These are phyloP conservation scores for Bipolaris bicolor DNA, from an alignment of 2,329 filamentous ascomycete genomes.

Conservation along the genomic window DNA sequence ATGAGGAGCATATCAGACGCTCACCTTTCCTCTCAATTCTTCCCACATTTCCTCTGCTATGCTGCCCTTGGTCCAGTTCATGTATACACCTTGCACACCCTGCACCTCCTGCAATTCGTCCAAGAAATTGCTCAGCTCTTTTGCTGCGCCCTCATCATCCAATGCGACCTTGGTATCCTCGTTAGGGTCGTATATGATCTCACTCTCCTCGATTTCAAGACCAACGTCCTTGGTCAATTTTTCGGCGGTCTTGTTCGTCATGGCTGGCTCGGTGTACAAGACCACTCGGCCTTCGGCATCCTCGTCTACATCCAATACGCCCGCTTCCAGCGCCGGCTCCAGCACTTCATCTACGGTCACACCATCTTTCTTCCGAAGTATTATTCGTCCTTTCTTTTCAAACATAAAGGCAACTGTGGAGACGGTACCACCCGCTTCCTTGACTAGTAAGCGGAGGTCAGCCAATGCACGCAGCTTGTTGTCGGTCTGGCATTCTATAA, in stretches of 20 bases:
- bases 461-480: conserved; percentile 75
- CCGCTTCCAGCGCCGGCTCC: conserved; percentile 83
- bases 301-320: conserved; percentile 74
- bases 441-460: conserved; percentile 74
- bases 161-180: conserved; percentile 75
- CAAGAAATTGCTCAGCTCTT: conserved; percentile 65
- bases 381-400: conserved; percentile 75
- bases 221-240: conserved; percentile 67
- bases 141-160: conserved; percentile 62
- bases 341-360: conserved; percentile 72
- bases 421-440: conserved; percentile 70
- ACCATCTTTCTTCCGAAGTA: conserved; percentile 67
- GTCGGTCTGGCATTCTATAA: conserved; percentile 87
- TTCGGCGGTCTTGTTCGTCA: conserved; percentile 68
- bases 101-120: conserved; percentile 70
- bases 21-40: conserved; percentile 47
- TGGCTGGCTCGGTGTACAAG: conserved; percentile 71
- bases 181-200: conserved; percentile 86
- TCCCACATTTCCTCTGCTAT: conserved; percentile 49
- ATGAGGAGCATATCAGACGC: conserved; percentile 30
- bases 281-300: conserved; percentile 73
- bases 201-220: conserved; percentile 72
- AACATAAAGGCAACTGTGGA: conserved; percentile 86
- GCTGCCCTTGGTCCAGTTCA: conserved; percentile 63
- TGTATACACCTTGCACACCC: conserved; percentile 79